These are phyloP conservation scores for Chytridium lagenaria DNA, from an alignment of 371 early-diverging fungal species.

Conservation along the genomic window DNA sequence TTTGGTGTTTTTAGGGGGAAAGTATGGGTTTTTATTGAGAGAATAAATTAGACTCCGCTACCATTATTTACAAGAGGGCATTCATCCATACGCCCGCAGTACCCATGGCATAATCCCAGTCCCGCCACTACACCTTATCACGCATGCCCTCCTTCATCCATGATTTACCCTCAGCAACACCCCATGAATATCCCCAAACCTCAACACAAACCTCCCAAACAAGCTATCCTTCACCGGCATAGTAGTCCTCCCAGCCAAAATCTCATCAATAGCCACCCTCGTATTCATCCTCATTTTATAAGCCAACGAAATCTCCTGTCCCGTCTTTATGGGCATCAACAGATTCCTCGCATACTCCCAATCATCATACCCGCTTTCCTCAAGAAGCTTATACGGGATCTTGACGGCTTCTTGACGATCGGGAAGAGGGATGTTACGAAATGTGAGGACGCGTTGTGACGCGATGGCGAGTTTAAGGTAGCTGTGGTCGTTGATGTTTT, in stretches of 20 bases:
- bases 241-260: neutral
- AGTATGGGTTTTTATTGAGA: too few relatives aligned
- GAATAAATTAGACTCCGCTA: too few relatives aligned
- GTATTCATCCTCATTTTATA: neutral
- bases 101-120: too few relatives aligned
- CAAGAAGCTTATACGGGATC: neutral
- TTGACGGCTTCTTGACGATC: neutral
- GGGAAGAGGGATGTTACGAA: neutral
- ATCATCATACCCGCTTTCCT: neutral
- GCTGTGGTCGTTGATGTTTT: constrained; percentile 6
- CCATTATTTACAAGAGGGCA: too few relatives aligned
- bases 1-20: too few relatives aligned
- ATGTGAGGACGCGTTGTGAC: constrained; percentile 5
- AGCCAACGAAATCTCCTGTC: neutral
- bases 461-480: constrained; percentile 14
- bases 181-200: neutral
- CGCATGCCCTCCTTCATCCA: too few relatives aligned
- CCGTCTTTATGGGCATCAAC: neutral
- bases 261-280: neutral
- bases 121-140: too few relatives aligned
- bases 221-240: neutral
- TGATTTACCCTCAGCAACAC: too few relatives aligned
- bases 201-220: neutral
- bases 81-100: too few relatives aligned
- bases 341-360: constrained; percentile 15